Evolutionary conservation across 78 protist species (phyloP).

Genomic region (Protostelium mycophagum): DNA sequence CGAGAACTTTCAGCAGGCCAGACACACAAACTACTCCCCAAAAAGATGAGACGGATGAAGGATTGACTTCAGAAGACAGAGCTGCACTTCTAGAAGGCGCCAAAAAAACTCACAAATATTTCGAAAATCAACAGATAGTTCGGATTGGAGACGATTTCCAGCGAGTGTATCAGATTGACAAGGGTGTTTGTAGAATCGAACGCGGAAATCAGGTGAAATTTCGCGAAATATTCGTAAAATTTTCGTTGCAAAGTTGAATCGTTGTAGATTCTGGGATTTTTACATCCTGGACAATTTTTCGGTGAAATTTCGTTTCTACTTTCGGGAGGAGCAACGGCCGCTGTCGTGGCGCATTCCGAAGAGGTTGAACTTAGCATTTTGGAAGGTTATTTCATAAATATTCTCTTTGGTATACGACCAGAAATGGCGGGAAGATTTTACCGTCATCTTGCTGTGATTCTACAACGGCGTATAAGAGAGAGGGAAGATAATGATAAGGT

Average conservation of each 20-base stretch:
- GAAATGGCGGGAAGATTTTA: slow-evolving; percentile 57
- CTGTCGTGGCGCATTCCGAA: slow-evolving; percentile 45
- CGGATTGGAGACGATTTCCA: slow-evolving; percentile 48
- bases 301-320: slow-evolving; percentile 68
- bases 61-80: slow-evolving; percentile 54
- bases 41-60: slow-evolving; percentile 22
- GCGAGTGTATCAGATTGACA: slow-evolving; percentile 60
- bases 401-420: slow-evolving; percentile 50
- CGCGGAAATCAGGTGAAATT: slow-evolving; percentile 3
- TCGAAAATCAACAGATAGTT: slow-evolving; percentile 46
- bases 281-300: slow-evolving; percentile 16
- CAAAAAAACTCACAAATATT: slow-evolving; percentile 14
- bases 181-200: slow-evolving; percentile 60
- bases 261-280: neutral
- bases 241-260: neutral
- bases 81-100: slow-evolving; percentile 48
- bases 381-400: slow-evolving; percentile 68
- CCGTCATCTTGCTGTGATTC: slow-evolving; percentile 30
- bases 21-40: slow-evolving; percentile 28
- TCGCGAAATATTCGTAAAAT: neutral
- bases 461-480: neutral
- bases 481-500: neutral
- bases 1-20: slow-evolving; percentile 20
- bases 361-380: slow-evolving; percentile 42
- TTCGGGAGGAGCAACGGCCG: slow-evolving; percentile 56